Percentiles rank a stretch among this genome's conserved stretches.
Conservation (phyloP, 2,329 filamentous ascomycete genomes). For the Exophiala bonariae region DNA sequence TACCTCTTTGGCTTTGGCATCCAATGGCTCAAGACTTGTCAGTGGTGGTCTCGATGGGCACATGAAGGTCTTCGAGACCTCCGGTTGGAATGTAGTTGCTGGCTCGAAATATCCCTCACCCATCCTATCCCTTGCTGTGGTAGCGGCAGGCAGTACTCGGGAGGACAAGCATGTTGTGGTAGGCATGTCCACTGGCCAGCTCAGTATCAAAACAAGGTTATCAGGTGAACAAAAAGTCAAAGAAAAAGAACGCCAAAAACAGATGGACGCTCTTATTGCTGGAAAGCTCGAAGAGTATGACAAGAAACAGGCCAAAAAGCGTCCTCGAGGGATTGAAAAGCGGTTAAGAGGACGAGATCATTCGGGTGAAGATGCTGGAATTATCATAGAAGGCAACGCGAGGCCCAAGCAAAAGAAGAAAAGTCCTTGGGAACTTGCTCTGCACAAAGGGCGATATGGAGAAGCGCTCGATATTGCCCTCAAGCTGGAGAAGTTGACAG, state of each 20-base stretch:
- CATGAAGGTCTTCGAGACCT: constrained; percentile 94
- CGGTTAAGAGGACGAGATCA: constrained; percentile 72
- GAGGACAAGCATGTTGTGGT: constrained; percentile 93
- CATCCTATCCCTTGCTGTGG: constrained; percentile 78
- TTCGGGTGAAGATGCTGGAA: constrained; percentile 79
- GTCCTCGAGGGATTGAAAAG: constrained; percentile 61
- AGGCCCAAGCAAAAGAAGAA: constrained; percentile 64
- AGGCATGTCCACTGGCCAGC: constrained; percentile 89
- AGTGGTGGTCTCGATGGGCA: constrained; percentile 91
- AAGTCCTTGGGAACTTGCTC: constrained; percentile 75
- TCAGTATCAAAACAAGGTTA: constrained; percentile 86
- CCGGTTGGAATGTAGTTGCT: constrained; percentile 92
- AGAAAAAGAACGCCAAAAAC: constrained; percentile 74
- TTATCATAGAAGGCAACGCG: constrained; percentile 79
- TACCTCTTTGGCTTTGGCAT: constrained; percentile 79
- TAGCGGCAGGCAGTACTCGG: constrained; percentile 64
- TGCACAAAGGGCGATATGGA: constrained; percentile 75
- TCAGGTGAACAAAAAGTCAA: constrained; percentile 77
- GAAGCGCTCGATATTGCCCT: constrained; percentile 79
- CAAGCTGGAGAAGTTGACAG: constrained; percentile 58
- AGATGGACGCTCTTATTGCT: constrained; percentile 78
- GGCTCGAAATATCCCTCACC: constrained; percentile 91
- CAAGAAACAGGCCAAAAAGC: constrained; percentile 63
- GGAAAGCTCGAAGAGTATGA: constrained; percentile 79
- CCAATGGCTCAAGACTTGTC: constrained; percentile 76